A percentile compares a stretch with the other conserved stretches of the same genome.
These are phyloP conservation scores for Apiotrichum veenhuisii DNA, from an alignment of 1,284 basidiomycete genomes.

Conservation along the genomic window DNA sequence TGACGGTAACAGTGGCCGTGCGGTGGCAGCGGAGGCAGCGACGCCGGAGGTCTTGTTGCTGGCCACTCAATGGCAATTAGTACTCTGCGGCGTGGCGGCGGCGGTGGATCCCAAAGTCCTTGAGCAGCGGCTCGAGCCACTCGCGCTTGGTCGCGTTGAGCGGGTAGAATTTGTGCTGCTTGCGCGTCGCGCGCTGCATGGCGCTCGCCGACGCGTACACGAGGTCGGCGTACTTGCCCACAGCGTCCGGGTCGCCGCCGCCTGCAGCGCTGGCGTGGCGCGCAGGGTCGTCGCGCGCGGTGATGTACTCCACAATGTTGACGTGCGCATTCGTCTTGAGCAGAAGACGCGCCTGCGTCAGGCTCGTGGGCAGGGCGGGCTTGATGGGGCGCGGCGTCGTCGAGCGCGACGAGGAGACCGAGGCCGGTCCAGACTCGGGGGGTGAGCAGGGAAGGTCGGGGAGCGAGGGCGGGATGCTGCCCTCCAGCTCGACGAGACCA, in stretches of 20 bases:
- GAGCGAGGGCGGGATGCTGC: conserved; percentile 5
- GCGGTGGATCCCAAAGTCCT: conserved; percentile 30
- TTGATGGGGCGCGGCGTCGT: conserved; percentile 12
- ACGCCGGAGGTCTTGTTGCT: too few relatives aligned
- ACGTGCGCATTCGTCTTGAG: conserved; percentile 36
- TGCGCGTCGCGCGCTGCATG: conserved; percentile 25
- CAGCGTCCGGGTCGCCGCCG: background rate
- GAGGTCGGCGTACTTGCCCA: conserved; percentile 20
- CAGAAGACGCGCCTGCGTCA: conserved; percentile 29
- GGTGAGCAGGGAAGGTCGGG: conserved; percentile 9
- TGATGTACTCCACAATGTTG: conserved; percentile 40
- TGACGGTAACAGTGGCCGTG: too few relatives aligned
- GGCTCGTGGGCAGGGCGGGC: conserved; percentile 28
- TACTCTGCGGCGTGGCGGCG: background rate
- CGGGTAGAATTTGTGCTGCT: conserved; percentile 19
- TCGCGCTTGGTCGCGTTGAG: conserved; percentile 28
- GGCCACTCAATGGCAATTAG: background rate
- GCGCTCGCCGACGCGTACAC: conserved; percentile 22
- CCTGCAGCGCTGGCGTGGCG: background rate
- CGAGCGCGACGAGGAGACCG: conserved; percentile 5
- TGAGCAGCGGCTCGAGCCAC: conserved; percentile 41
- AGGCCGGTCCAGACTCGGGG: background rate
- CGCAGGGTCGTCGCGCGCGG: conserved; percentile 19
- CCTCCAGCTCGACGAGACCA: conserved; percentile 24
- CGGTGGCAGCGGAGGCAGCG: too few relatives aligned